Evolutionary conservation across 2,329 filamentous ascomycete species (phyloP).

Genomic region (Rhexocercosporidium sp.): DNA sequence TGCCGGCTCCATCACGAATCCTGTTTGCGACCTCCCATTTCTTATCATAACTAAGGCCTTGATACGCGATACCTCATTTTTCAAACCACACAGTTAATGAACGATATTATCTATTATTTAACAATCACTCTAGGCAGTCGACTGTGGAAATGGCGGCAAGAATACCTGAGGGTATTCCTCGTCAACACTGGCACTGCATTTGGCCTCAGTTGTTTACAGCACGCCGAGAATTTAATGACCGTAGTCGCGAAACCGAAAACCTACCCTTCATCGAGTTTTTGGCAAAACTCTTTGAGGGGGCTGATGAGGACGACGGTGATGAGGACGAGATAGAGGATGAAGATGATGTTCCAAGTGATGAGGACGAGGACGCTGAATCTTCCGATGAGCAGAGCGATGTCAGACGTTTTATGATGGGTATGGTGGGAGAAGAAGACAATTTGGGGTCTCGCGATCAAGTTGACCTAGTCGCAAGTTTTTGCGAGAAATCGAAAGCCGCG

Average conservation of each 20-base stretch:
- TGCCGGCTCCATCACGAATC: not conserved
- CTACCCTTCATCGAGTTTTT: slow-evolving; percentile 6
- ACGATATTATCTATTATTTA: not conserved
- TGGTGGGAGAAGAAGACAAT: slow-evolving; percentile 11
- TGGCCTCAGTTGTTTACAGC: slow-evolving; percentile 6
- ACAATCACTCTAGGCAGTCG: not conserved
- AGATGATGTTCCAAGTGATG: not conserved
- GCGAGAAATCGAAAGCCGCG: not conserved
- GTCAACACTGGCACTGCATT: not conserved
- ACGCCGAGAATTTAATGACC: not conserved
- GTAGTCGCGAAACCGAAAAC: slow-evolving; percentile 9
- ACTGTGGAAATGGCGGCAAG: not conserved
- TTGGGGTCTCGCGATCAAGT: slow-evolving; percentile 17
- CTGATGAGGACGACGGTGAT: slow-evolving; percentile 1
- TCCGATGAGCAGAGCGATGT: not conserved
- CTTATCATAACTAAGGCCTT: not conserved
- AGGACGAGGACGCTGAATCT: not conserved
- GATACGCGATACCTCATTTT: not conserved
- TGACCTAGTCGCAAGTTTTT: slow-evolving; percentile 15
- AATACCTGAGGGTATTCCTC: not conserved
- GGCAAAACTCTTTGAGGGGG: not conserved
- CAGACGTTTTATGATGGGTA: slow-evolving; percentile 17
- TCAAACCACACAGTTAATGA: not conserved
- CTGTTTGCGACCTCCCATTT: not conserved
- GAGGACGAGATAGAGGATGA: not conserved